Percentiles rank a stretch among this genome's conserved stretches.
Evolutionary conservation across 2,329 filamentous ascomycete species (phyloP).

Genomic region (Trichoderma sp.): DNA sequence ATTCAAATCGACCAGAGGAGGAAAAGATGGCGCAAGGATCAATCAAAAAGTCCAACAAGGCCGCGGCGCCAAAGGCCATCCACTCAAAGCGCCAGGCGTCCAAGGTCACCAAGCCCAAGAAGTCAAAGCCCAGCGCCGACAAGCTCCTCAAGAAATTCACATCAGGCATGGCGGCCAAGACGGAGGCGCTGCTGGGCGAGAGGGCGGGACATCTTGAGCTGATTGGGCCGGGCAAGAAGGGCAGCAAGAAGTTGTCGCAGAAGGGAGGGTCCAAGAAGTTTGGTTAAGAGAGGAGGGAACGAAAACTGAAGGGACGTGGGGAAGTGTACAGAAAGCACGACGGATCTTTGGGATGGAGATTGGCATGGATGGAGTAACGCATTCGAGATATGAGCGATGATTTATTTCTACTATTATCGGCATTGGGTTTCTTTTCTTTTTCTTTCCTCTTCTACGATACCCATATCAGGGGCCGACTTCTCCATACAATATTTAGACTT

Average conservation of each 20-base stretch:
- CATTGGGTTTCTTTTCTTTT: not conserved
- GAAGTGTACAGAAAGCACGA: not conserved
- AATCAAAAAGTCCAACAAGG: constrained; percentile 50
- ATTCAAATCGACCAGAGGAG: not conserved
- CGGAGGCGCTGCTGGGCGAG: constrained; percentile 60
- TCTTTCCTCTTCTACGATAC: not conserved
- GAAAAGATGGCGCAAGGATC: constrained; percentile 57
- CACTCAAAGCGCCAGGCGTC: constrained; percentile 48
- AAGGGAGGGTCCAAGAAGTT: constrained; percentile 58
- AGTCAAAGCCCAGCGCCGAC: constrained; percentile 49
- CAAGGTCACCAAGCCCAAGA: constrained; percentile 54
- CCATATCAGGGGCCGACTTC: not conserved
- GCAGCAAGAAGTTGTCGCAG: constrained; percentile 42
- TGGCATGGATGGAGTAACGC: not conserved
- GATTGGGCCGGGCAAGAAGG: constrained; percentile 58
- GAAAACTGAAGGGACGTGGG: not conserved
- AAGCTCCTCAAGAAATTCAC: constrained; percentile 58
- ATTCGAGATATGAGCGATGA: constrained; percentile 2
- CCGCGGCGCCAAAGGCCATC: constrained; percentile 44
- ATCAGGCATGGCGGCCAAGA: constrained; percentile 55
- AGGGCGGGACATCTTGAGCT: constrained; percentile 61
- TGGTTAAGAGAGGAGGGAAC: constrained; percentile 44
- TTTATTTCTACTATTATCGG: not conserved
- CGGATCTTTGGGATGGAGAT: not conserved
- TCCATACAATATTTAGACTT: not conserved